Evolutionary conservation across 2,329 filamentous ascomycete species (phyloP), one percentile per base, ranked within the genome.

Genomic region (Helotiales sp.): DNA sequence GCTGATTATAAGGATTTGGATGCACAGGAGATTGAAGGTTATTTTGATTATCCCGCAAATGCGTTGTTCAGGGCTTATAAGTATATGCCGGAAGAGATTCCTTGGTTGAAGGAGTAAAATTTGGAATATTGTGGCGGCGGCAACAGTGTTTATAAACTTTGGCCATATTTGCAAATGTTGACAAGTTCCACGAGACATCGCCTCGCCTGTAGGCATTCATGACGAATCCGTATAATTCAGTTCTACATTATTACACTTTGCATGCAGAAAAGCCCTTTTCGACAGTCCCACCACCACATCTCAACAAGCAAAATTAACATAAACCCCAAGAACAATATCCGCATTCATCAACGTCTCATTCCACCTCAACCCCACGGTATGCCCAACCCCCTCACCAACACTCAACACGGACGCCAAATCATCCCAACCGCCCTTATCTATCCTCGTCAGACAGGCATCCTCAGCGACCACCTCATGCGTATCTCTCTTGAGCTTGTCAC

Each of bases 61-160:
- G 76, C 75, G 1, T 48, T 78, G 17, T 78, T 79, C 58, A 61
- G 76, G 49, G 76, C 75, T 30, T 78, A 78, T 55, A 74, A 75
- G 58, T 77, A 79, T 63, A 65, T 67, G 0, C 66, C 69, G 15
- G 72, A 76, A 38, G 66, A 78, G 57, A 65, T 79, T 31, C 74
- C 73, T 13, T 78, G 75, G 75, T 34, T 74, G 57, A 44, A 55
- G 38, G 4, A 34, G 40, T 25, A 10, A n/a, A 44, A 2, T n/a
- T n/a, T 27, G 40, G 12, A 15, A 25, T 9, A 10, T 24, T 25
- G 15, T 10, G 31, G n/a, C 12, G 31, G 31, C 4, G n/a, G 31
- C 31, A 15, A 4, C 31, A 34, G 31, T 34, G 12, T 12, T 34
- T 12, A 12, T 34, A 34, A 10, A 13, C 31, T 34, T 5, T 34